Base-by-base conservation (phyloP, 352 stramenopile species). In the Saprolegnia parasitica region DNA sequence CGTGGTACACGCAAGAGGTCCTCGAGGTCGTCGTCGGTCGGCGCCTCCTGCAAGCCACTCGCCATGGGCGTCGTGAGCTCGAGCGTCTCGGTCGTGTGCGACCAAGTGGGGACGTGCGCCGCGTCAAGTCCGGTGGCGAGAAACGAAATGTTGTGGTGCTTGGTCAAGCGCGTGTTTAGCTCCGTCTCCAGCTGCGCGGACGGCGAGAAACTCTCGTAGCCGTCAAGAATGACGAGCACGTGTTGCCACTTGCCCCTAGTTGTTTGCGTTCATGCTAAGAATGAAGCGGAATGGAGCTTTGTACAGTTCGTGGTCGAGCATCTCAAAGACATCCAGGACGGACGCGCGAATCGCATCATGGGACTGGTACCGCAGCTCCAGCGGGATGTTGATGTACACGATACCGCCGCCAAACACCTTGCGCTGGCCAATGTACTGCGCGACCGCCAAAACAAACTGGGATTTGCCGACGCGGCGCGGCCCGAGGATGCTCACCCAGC, bases 341-440 rank as follows among this genome's bases (percentile, higher is more conserved):
- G 42, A 70, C 50, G 29, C 39, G 63, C 52, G 13, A 9, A 60
- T n/a, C 11, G 11, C 52, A 4, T 35, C 52, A 8, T 60, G 11
- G 11, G 52, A 40, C 13, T n/a, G 52, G 35, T 60, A 60, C 35
- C 35, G 24, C 13, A 16, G 35, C 35, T 60, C 52, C 4, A 60
- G 35, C 35, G 52, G 52, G 16, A 60, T 40, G 35, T 60, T 60
- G 52, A 60, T 16, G 52, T 60, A 40, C 16, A 60, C 13, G 54
- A 70, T 70, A 13, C 45, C 63, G 21, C 63, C 63, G 26, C 61
- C 63, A 62, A 61, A 70, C 39, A 61, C 23, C 5, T 26, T 24
- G 5, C 63, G 63, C 23, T 61, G 55, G 24, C 63, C 29, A 23
- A 70, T 52, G 23, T 70, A 70, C 50, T 70, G 45, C 1, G 46